phyloP scores from a whole-genome alignment of 345 rosid species.

The Salix udensis region DNA sequence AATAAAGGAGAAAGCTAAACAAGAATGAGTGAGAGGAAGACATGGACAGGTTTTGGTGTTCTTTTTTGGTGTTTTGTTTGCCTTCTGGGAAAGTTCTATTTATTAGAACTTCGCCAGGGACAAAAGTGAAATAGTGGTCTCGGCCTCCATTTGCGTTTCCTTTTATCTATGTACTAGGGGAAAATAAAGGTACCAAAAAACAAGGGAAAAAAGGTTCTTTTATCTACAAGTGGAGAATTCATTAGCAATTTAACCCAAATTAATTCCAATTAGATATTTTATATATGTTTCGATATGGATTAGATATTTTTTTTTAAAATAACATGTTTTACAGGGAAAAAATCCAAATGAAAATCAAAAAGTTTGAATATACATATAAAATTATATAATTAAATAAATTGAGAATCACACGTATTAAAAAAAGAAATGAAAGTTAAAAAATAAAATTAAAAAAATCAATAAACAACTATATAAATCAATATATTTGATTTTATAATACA shows the following conservation, averaged over 20 bases:
- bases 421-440: no score
- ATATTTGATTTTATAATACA: no score
- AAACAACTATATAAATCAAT: no score
- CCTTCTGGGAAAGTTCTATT: constrained; percentile 21
- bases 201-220: neutral
- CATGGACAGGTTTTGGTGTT: constrained; percentile 13
- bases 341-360: no score
- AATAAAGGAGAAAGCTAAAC: neutral
- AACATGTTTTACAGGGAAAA: no score
- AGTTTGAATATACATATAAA: no score
- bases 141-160: neutral
- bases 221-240: constrained; percentile 3
- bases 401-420: no score
- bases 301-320: no score
- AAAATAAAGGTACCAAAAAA: neutral
- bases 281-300: no score
- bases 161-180: constrained; percentile 1
- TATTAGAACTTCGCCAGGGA: neutral
- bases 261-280: neutral
- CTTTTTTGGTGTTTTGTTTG: constrained; percentile 12
- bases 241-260: neutral
- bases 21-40: neutral
- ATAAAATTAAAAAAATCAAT: no score
- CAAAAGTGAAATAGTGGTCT: constrained; percentile 27
- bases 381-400: no score